Base-by-base conservation (phyloP, 305 asterid species). In the Stenogyne calaminthoides region DNA sequence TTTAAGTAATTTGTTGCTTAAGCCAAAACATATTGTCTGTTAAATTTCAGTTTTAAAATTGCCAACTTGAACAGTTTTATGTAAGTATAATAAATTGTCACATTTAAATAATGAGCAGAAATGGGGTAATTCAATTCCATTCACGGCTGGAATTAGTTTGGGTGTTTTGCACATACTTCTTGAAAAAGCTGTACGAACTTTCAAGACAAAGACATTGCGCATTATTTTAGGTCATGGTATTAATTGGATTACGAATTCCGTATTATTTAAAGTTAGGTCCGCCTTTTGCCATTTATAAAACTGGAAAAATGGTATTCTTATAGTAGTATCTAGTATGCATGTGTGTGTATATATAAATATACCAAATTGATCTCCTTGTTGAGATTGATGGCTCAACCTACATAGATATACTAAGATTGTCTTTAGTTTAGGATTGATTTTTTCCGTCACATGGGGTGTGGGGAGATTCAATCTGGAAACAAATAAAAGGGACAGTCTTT, bases 381-480 rank as follows among this genome's bases (percentile, higher is more conserved):
- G 47, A 40, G 47, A 11, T 40, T 40, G 47, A 40, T 40, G 14
- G 11, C 49, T 42, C 49, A 42, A 42, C 49, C 11, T 10, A 52
- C 5, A 52, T 52, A 16, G 58, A 52, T 52, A 52, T 16, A 18
- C 59, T 54, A 1, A 18, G 58, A 44, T 49, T 66, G 56, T 15
- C 74, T 54, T 69, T 37, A 54, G 20, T 54, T 18, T 22, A 22
- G 25, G 25, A 54, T 19, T 47, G 4, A 9, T 10, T 46, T 5
- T 47, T 14, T 20, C 25, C 22, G 74, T 58, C 66, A 69, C 66
- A 39, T 69, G 74, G 72, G 60, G 15, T 55, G 57, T 25, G 44
- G 22, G 40, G 27, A 11, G 57, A 49, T 9, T 37, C 4, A 9
- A 55, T 3, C 14, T 18, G 29, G 10, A 6, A 19, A 54, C 60